phyloP scores from a whole-genome alignment of 2,329 filamentous ascomycete species.

The Dothideomycetidae sp. region DNA sequence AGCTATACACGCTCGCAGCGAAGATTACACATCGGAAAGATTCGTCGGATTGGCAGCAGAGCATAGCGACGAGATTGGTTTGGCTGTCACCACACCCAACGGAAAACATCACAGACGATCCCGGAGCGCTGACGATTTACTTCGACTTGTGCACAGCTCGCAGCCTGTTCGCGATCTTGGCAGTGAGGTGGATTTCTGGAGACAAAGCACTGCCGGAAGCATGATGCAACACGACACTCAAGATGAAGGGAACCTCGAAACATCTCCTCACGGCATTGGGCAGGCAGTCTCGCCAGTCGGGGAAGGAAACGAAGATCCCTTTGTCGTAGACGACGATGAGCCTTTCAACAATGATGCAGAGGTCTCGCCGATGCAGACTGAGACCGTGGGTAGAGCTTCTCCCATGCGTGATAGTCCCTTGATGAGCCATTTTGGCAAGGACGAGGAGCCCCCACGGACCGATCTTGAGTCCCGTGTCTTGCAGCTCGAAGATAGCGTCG shows the following conservation, averaged over 20 bases:
- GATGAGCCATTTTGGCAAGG: conserved; percentile 6
- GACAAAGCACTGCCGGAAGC: conserved; percentile 20
- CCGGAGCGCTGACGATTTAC: conserved; percentile 22
- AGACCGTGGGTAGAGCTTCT: not conserved
- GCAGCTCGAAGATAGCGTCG: conserved; percentile 21
- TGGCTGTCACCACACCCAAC: conserved; percentile 12
- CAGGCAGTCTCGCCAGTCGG: conserved; percentile 3
- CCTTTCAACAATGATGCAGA: not conserved
- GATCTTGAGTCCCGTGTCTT: conserved; percentile 24
- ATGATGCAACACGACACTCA: conserved; percentile 17
- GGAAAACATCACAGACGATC: conserved; percentile 21
- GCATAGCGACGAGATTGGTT: conserved; percentile 9
- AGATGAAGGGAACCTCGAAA: not conserved
- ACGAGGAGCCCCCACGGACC: conserved; percentile 12
- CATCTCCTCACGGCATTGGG: not conserved
- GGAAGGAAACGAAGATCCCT: conserved; percentile 1
- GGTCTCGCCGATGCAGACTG: conserved; percentile 4
- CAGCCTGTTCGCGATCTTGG: conserved; percentile 19
- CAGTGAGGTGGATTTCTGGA: conserved; percentile 24
- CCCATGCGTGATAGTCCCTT: conserved; percentile 7
- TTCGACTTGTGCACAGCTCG: conserved; percentile 11
- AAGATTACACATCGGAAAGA: conserved; percentile 4
- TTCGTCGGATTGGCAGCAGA: not conserved
- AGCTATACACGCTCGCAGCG: conserved; percentile 8
- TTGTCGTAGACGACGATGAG: conserved; percentile 1